A percentile compares a stretch with the other conserved stretches of the same genome.
Conservation (phyloP, 352 stramenopile genomes). For the Phytophthora pisi region DNA sequence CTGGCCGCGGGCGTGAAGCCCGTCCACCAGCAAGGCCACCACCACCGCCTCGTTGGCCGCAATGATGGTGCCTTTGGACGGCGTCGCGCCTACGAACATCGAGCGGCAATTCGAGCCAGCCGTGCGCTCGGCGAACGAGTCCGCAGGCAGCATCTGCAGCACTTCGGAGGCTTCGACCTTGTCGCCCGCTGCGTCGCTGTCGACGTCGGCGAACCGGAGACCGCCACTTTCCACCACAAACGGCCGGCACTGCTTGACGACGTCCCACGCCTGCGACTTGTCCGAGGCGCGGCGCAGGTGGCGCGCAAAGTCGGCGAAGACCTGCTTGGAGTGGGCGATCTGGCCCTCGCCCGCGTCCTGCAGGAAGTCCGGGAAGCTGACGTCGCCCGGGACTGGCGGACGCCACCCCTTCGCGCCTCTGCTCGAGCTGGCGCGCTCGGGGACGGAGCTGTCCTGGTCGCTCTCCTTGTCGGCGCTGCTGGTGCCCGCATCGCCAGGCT, state of each 20-base stretch:
- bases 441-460: background rate
- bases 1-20: constrained; percentile 2
- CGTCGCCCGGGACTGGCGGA: background rate
- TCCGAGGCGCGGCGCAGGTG: constrained; percentile 6
- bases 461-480: background rate
- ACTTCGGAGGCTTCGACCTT: background rate
- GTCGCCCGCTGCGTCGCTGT: background rate
- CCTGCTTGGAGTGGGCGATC: background rate
- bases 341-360: background rate
- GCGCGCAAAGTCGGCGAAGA: constrained; percentile 5
- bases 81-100: constrained; percentile 4
- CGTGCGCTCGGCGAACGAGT: constrained; percentile 9
- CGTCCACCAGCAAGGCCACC: constrained; percentile 17
- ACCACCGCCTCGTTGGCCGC: constrained; percentile 20
- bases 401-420: background rate
- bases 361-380: constrained; percentile 3
- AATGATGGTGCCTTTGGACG: background rate
- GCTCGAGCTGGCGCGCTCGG: background rate
- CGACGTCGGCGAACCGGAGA: constrained; percentile 7
- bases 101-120: constrained; percentile 5
- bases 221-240: constrained; percentile 10
- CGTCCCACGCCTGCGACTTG: constrained; percentile 6
- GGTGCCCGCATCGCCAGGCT: background rate
- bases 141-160: constrained; percentile 14
- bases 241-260: constrained; percentile 15